Evolutionary conservation across 495 filamentous ascomycete genomes (phyloP).

Genomic region (Polyplosphaeria fusca): DNA sequence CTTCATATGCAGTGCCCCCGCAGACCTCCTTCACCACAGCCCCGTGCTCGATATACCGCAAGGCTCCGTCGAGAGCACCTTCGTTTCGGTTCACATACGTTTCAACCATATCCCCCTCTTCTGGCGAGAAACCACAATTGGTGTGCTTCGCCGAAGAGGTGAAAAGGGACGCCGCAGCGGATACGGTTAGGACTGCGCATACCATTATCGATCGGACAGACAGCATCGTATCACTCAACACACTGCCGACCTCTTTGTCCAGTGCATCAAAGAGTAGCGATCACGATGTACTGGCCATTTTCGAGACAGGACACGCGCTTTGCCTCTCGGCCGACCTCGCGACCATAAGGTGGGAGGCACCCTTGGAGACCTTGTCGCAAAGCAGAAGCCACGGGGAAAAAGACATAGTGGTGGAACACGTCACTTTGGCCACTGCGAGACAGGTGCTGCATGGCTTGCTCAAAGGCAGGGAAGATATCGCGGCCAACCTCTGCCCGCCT

Average conservation of each 20-base stretch:
- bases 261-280: too few species aligned
- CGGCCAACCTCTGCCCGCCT: slow-evolving; percentile 35
- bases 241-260: too few species aligned
- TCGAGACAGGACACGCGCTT: slow-evolving; percentile 47
- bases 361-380: slow-evolving; percentile 13
- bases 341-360: slow-evolving; percentile 37
- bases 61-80: slow-evolving; percentile 45
- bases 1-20: slow-evolving; percentile 81
- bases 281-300: slow-evolving; percentile 41
- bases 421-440: slow-evolving; percentile 39
- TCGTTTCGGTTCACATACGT: slow-evolving; percentile 71
- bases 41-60: slow-evolving; percentile 69
- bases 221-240: not conserved
- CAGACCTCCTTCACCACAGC: slow-evolving; percentile 74
- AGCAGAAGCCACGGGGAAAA: slow-evolving; percentile 2
- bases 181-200: slow-evolving; percentile 19
- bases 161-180: slow-evolving; percentile 3
- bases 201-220: not conserved
- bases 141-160: slow-evolving; percentile 37
- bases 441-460: slow-evolving; percentile 48
- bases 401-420: slow-evolving; percentile 45
- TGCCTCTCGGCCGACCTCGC: slow-evolving; percentile 53
- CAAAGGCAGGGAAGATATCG: slow-evolving; percentile 45
- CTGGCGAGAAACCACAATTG: slow-evolving; percentile 37
- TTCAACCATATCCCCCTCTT: slow-evolving; percentile 38